Evolutionary conservation across 2,329 filamentous ascomycete genomes (phyloP).

Genomic region (Aspergillus sp.): DNA sequence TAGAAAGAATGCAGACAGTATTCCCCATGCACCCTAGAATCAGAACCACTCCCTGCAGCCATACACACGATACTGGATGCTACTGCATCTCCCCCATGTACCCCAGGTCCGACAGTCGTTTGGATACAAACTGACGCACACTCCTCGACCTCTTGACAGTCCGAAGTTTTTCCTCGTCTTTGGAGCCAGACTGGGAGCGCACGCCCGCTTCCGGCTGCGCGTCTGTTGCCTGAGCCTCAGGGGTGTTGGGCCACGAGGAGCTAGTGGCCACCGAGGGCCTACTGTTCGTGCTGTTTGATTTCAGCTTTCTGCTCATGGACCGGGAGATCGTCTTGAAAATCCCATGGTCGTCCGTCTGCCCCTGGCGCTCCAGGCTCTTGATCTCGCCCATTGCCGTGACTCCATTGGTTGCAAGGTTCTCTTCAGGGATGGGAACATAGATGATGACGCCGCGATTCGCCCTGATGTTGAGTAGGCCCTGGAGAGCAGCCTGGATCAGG

Average conservation of each 20-base stretch:
- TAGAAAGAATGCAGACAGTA: too few species aligned
- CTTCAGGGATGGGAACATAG: constrained; percentile 61
- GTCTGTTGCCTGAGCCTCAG: neutral
- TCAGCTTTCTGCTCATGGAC: constrained; percentile 30
- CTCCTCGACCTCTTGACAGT: constrained; percentile 7
- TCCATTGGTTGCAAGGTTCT: constrained; percentile 62
- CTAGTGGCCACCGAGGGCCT: constrained; percentile 14
- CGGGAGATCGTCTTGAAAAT: constrained; percentile 32
- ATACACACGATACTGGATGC: too few species aligned
- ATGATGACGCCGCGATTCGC: constrained; percentile 61
- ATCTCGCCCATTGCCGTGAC: constrained; percentile 61
- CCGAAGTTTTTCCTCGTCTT: constrained; percentile 9
- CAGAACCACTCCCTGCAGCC: too few species aligned
- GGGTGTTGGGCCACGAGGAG: constrained; percentile 9
- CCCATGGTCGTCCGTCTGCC: constrained; percentile 32
- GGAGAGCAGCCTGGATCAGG: constrained; percentile 67
- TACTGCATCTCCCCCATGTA: too few species aligned
- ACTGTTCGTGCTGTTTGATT: constrained; percentile 20
- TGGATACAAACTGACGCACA: constrained; percentile 3
- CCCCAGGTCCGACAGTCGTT: too few species aligned
- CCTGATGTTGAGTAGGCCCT: constrained; percentile 58
- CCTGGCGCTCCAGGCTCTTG: constrained; percentile 45
- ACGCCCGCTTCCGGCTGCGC: neutral
- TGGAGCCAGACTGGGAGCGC: neutral
- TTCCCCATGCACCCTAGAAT: too few species aligned